Percentiles rank a stretch among this genome's conserved stretches.
Conservation (phyloP, 2,329 filamentous ascomycete species). For the Cercospora berteroae region DNA sequence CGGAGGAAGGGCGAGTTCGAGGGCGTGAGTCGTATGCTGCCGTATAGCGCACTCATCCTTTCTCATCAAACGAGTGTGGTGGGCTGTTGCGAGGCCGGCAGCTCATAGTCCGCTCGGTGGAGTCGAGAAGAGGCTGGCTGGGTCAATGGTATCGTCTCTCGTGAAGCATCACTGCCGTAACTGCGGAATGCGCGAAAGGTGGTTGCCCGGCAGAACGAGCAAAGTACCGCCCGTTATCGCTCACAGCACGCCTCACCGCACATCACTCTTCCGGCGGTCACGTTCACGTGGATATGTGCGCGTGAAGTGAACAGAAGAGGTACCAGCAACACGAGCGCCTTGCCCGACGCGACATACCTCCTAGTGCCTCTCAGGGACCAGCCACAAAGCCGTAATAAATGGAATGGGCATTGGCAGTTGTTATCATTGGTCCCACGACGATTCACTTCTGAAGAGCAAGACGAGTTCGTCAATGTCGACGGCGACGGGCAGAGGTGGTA, state of each 20-base stretch:
- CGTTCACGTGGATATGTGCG: background rate
- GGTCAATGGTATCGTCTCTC: background rate
- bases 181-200: constrained; percentile 2
- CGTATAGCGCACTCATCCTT: constrained; percentile 24
- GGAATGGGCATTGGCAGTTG: background rate
- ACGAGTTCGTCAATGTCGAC: background rate
- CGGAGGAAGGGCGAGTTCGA: constrained; percentile 68
- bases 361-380: background rate
- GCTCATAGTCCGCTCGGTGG: constrained; percentile 8
- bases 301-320: background rate
- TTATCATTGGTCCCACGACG: background rate
- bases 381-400: background rate
- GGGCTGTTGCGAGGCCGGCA: constrained; percentile 16
- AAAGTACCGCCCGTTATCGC: background rate
- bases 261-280: background rate
- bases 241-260: constrained; percentile 1
- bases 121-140: background rate
- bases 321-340: background rate
- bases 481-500: background rate
- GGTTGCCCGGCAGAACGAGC: background rate
- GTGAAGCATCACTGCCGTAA: constrained; percentile 1
- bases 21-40: constrained; percentile 57
- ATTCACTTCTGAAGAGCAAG: background rate
- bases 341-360: background rate
- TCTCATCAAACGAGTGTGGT: constrained; percentile 22